Percentiles rank a stretch among this genome's conserved stretches.
Evolutionary conservation across 1,139 yeast genomes (phyloP).

Genomic region (Casaregolazyma suthepensis): DNA sequence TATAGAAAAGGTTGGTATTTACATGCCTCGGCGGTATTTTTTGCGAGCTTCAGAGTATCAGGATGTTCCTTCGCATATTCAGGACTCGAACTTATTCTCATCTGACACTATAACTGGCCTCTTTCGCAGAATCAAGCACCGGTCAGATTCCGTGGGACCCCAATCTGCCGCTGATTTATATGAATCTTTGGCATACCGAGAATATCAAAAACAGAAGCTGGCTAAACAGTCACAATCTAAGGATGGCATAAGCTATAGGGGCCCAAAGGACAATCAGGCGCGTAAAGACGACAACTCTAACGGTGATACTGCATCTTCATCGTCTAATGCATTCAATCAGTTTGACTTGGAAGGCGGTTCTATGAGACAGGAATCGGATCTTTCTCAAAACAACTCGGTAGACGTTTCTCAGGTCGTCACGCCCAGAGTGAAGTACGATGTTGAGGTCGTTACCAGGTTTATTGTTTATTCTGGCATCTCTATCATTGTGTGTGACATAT

Average conservation of each 20-base stretch:
- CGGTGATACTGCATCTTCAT: slow-evolving; percentile 4
- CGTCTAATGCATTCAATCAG: slow-evolving; percentile 5
- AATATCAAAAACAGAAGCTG: slow-evolving; percentile 24
- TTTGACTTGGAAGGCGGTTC: slow-evolving; percentile 5
- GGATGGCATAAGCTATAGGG: slow-evolving; percentile 10
- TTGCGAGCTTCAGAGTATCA: slow-evolving; percentile 35
- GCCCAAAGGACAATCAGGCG: slow-evolving; percentile 1
- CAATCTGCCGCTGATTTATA: slow-evolving; percentile 40
- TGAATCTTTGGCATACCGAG: slow-evolving; percentile 35
- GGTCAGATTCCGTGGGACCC: slow-evolving; percentile 40
- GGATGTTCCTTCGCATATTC: slow-evolving; percentile 29
- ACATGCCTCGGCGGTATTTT: slow-evolving; percentile 37
- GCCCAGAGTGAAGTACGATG: slow-evolving; percentile 53
- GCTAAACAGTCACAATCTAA: slow-evolving; percentile 9
- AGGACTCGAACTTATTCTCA: slow-evolving; percentile 31
- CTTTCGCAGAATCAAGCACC: slow-evolving; percentile 26
- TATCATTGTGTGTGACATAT: slow-evolving; percentile 23
- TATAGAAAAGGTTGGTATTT: slow-evolving; percentile 32
- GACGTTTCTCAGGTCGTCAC: slow-evolving; percentile 34
- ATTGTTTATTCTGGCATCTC: slow-evolving; percentile 73
- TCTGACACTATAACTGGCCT: slow-evolving; percentile 29
- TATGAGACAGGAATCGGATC: slow-evolving; percentile 10
- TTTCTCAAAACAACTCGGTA: slow-evolving; percentile 20
- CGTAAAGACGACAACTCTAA: not conserved
- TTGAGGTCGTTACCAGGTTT: slow-evolving; percentile 66